Base-by-base conservation (phyloP, 1,284 basidiomycete genomes). In the Marasmius fiardii region DNA sequence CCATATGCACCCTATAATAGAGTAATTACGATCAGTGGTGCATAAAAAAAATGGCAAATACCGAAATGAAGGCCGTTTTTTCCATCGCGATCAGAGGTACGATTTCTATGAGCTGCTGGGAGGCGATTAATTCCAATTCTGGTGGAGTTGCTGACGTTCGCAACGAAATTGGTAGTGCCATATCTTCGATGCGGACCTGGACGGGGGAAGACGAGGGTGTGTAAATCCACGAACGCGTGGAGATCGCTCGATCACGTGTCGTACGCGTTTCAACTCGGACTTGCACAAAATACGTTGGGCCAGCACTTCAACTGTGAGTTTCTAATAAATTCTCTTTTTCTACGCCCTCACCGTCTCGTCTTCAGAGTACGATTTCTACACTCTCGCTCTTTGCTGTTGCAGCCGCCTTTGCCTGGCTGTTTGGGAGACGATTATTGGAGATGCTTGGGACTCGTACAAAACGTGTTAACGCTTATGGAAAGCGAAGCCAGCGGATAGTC, bases 61-160 rank as follows among this genome's bases (percentile, higher is more conserved):
- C 93, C 67, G 91, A 91, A 58, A 96, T 89, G 65, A 96, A 89
- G 23, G 92, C 86, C 21, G 93, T 93, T 60, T 81, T 83, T 63
- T 92, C 89, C 92, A 95, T 95, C 11, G 88, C 78, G 60, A 95
- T 91, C 23, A 92, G 75, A 2, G 93, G 93, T 0, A 93, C 78
- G 58, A 95, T 90, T 58, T 92, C 88, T 52, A 96, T 77, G 26
- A 88, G 74, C 61, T 92, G 81, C 61, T 95, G 89, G 23, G 83
- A 90, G 0, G 93, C 90, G 51, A 95, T 81, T 57, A 95, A 85
- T 60, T 95, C 92, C 24, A 95, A 82, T 69, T 96, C 93, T 59
- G 85, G 81, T 41, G 90, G 90, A 4, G 84, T 83, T 18, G 88
- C 76, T 0, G 88, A 87, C 14, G 76, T 72, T 50, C 84, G 76